Base-by-base conservation (phyloP, 1,139 yeast species). In the Kurtzmaniella quercitrusa region DNA sequence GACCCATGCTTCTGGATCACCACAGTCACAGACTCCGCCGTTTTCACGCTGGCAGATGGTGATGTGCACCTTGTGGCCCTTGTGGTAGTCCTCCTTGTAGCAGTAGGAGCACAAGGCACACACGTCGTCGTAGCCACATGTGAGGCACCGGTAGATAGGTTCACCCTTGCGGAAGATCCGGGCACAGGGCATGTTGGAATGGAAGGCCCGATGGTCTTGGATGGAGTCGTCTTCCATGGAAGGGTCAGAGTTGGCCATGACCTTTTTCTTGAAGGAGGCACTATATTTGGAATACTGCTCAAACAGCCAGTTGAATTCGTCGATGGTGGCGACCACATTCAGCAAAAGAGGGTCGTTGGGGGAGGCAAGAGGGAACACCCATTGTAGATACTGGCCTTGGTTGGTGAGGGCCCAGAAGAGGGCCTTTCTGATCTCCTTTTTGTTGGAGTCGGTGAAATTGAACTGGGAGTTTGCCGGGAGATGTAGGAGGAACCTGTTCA, bases 91-190 rank as follows among this genome's bases (percentile, higher is more conserved):
- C 2, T 82, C 81, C 45, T 81, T 79, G 63, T 73, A 93, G 59
- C 98, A 93, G 51, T 76, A 70, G 8, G 83, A 76, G 58, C 98
- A 93, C 21, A 93, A 65, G 0, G 93, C 96, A 63, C 95, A 86
- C 0, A 95, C 83, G 42, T 87, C 95, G 58, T 88, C 96, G 43
- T 77, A 75, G 0, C 90, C 93, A 63, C 96, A 89, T 0, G 95
- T 87, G 39, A 71, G 78, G 57, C 96, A 89, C 39, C 94, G 70
- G 58, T 85, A 86, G 3, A 90, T 85, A 0, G 95, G 93, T 55
- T 89, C 96, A n/a, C 96, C 96, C 44, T 81, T 79, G 39, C 80
- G 71, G 55, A 89, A 85, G 43, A 83, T 81, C 31, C 85, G 70
- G 1, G 90, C 86, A 62, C 96, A 89, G 0, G 95, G 86, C 60